Evolutionary conservation across 2,329 filamentous ascomycete species (phyloP).

Genomic region (Rhinocladiella mackenziei): DNA sequence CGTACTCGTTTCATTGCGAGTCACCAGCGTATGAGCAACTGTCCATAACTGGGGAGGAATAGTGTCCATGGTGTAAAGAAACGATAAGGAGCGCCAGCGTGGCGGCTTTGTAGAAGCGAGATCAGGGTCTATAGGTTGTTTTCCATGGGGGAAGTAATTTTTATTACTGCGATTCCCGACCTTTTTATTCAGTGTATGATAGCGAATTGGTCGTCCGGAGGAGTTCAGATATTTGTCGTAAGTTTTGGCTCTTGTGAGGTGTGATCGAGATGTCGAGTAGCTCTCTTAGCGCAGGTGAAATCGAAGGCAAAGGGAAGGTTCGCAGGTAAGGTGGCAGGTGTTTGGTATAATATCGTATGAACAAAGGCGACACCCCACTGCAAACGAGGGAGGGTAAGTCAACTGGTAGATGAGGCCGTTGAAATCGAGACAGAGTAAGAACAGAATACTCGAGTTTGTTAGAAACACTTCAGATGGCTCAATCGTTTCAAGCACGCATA

Average conservation of each 20-base stretch:
- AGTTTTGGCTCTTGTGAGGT: background rate
- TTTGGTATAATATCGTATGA: no score
- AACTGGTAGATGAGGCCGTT: no score
- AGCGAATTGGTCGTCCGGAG: background rate
- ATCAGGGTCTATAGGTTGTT: slow-evolving; percentile 5
- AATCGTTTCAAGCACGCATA: no score
- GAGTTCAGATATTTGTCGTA: background rate
- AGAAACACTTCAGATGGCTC: no score
- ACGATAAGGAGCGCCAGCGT: background rate
- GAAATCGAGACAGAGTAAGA: no score
- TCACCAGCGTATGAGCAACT: slow-evolving; percentile 26
- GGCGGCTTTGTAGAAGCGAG: slow-evolving; percentile 2
- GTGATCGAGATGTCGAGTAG: no score
- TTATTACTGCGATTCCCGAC: background rate
- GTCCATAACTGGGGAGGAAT: slow-evolving; percentile 24
- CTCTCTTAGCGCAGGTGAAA: no score
- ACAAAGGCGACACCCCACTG: no score
- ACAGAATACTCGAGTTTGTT: no score
- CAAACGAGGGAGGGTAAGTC: no score
- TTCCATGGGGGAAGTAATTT: slow-evolving; percentile 10
- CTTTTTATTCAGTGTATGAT: no score
- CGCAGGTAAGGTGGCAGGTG: no score
- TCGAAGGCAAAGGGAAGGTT: background rate
- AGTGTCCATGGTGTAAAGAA: slow-evolving; percentile 17
- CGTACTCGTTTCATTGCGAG: slow-evolving; percentile 27